Evolutionary conservation across 1,284 basidiomycete genomes (phyloP), one percentile per base, ranked within the genome.

Genomic region (Ceratobasidium sp.): DNA sequence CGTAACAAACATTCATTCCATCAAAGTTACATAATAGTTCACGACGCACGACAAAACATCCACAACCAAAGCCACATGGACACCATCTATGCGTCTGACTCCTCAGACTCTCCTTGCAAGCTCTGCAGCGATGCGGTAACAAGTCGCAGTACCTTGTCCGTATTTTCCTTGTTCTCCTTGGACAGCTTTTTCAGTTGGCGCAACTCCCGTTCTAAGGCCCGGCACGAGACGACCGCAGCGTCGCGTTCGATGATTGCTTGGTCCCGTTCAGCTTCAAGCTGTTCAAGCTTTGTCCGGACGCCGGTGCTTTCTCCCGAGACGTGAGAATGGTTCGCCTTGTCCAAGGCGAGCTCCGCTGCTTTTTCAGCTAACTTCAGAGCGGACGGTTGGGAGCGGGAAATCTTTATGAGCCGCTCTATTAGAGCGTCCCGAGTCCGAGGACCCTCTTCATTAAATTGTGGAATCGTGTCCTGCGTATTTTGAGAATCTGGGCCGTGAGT

Each of bases 91-190:
- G 16, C 20, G 20, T 50, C 20, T 14, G 48, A 14, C 20, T 14
- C 30, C 14, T 60, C 57, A 30, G 57, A 60, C 12, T 30, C 30
- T 16, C 30, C 57, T n/a, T 66, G 64, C n/a, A 71, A 44, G 27
- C 69, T 71, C 44, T 71, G 69, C 38, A 71, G 54, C 23, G 55
- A 71, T 14, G 69, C 69, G 38, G 54, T 60, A 2, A 44, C 35
- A 41, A 60, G 69, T 18, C 35, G 50, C 14, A 60, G 33, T 38
- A 71, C 38, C 12, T 44, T 46, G 16, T 71, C 69, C 6, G 52
- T 12, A 10, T 60, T 71, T 23, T n/a, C 38, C 14, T 33, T 20
- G 20, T 70, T 57, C 18, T 57, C 67, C 38, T 70, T 70, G 14
- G 55, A 18, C 1, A 33, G 30, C n/a, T 38, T 55, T 35, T 70